A percentile compares a stretch with the other conserved stretches of the same genome.
Evolutionary conservation across 805 yeast species (phyloP).

Genomic region (Kuraishia borneana): DNA sequence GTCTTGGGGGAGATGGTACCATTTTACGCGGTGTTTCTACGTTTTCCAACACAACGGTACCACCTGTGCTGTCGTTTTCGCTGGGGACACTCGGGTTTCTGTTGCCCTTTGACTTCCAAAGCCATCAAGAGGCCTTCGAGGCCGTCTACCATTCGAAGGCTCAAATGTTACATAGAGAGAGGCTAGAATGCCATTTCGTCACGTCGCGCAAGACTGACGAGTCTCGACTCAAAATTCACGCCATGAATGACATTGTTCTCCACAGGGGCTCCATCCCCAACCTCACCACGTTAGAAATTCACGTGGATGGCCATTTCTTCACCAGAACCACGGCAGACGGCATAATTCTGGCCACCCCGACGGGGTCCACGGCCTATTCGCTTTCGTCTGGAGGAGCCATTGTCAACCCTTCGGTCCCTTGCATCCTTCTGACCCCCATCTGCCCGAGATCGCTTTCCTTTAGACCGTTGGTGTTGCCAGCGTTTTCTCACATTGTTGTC

Average conservation of each 20-base stretch:
- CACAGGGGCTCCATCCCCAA: conserved; percentile 88
- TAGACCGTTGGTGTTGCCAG: conserved; percentile 77
- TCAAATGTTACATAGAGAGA: conserved; percentile 60
- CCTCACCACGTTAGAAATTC: conserved; percentile 73
- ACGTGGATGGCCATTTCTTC: conserved; percentile 70
- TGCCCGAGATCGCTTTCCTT: conserved; percentile 89
- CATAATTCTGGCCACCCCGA: conserved; percentile 74
- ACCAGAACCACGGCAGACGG: conserved; percentile 94
- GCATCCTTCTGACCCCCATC: conserved; percentile 77
- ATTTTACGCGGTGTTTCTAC: conserved; percentile 73
- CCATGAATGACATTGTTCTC: conserved; percentile 85
- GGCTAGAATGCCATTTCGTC: conserved; percentile 68
- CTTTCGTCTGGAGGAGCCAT: conserved; percentile 87
- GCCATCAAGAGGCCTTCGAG: conserved; percentile 47
- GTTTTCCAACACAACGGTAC: conserved; percentile 62
- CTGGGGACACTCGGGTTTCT: conserved; percentile 87
- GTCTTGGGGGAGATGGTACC: conserved; percentile 96
- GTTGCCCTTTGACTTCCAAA: conserved; percentile 72
- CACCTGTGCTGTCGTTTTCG: conserved; percentile 83
- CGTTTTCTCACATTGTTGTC: conserved; percentile 61
- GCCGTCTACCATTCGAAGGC: conserved; percentile 60
- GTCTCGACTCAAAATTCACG: conserved; percentile 38
- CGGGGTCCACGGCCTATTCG: conserved; percentile 93
- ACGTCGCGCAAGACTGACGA: conserved; percentile 2
- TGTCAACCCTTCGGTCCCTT: conserved; percentile 79